These are phyloP conservation scores for Penicillium coffeae DNA, from an alignment of 495 filamentous ascomycete genomes.

Conservation along the genomic window DNA sequence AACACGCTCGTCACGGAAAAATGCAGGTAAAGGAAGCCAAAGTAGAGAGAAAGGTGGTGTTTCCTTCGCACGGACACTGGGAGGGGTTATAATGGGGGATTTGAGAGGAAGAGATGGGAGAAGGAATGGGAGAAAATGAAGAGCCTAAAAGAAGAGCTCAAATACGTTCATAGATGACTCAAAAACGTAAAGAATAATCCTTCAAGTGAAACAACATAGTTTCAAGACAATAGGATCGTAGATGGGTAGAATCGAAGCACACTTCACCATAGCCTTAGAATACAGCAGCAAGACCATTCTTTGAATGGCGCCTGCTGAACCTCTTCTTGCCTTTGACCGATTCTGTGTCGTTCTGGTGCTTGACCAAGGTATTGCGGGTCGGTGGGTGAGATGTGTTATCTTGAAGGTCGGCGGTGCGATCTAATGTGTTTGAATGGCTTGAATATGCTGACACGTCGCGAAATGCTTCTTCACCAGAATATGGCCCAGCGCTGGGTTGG, in stretches of 20 bases:
- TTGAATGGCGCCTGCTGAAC: constrained; percentile 86
- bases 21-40: constrained; percentile 33
- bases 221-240: too few species aligned
- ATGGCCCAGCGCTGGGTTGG: constrained; percentile 61
- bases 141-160: too few species aligned
- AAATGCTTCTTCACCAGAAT: constrained; percentile 65
- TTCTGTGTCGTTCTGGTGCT: constrained; percentile 50
- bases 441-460: constrained; percentile 70
- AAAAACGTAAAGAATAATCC: too few species aligned
- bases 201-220: too few species aligned
- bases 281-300: constrained; percentile 80
- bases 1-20: constrained; percentile 42
- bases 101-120: background rate
- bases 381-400: constrained; percentile 16
- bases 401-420: constrained; percentile 42
- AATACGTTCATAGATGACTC: too few species aligned
- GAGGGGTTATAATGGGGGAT: background rate
- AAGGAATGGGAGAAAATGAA: too few species aligned
- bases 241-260: too few species aligned
- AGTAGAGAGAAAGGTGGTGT: constrained; percentile 21
- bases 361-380: constrained; percentile 46
- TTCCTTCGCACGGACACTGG: constrained; percentile 4
- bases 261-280: constrained; percentile 47
- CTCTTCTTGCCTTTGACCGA: constrained; percentile 64
- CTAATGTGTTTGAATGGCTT: constrained; percentile 73